Conservation (phyloP, 1,284 basidiomycete genomes). For the Singerocomus rubriflavus region DNA sequence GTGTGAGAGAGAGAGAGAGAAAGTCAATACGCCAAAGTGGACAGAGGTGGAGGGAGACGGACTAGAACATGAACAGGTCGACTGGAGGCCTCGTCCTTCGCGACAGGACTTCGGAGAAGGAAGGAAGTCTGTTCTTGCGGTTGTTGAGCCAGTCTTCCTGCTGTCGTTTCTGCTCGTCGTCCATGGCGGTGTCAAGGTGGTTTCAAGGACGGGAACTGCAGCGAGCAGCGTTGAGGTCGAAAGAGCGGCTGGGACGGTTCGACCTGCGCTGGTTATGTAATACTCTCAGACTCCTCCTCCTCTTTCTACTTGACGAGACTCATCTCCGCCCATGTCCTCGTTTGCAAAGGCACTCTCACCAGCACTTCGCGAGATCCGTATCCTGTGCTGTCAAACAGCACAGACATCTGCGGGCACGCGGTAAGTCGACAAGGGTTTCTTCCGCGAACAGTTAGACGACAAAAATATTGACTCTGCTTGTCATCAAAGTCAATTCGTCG, state of each 20-base stretch:
- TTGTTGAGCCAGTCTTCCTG: conserved; percentile 68
- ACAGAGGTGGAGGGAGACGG: conserved; percentile 9
- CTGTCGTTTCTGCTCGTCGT: conserved; percentile 54
- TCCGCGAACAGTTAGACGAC: conserved; percentile 26
- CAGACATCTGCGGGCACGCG: conserved; percentile 79
- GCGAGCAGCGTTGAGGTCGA: conserved; percentile 18
- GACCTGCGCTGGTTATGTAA: conserved; percentile 27
- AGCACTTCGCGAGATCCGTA: conserved; percentile 80
- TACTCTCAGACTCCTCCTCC: neutral
- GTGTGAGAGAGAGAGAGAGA: too few species aligned
- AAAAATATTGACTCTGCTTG: conserved; percentile 1
- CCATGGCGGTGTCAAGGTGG: conserved; percentile 36
- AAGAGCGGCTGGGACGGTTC: conserved; percentile 7
- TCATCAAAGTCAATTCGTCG: conserved; percentile 73
- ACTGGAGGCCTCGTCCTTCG: conserved; percentile 90
- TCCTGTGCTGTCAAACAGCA: conserved; percentile 83
- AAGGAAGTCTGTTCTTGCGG: conserved; percentile 70
- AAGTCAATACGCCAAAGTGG: conserved; percentile 4
- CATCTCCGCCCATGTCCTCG: conserved; percentile 43
- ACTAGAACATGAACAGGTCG: conserved; percentile 99
- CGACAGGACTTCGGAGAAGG: conserved; percentile 83
- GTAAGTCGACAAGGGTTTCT: conserved; percentile 42
- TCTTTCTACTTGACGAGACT: conserved; percentile 9
- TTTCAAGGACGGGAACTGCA: conserved; percentile 11
- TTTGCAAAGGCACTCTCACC: conserved; percentile 80